Conservation (phyloP, 306 rosid species). For the Astragalus membranaceus region DNA sequence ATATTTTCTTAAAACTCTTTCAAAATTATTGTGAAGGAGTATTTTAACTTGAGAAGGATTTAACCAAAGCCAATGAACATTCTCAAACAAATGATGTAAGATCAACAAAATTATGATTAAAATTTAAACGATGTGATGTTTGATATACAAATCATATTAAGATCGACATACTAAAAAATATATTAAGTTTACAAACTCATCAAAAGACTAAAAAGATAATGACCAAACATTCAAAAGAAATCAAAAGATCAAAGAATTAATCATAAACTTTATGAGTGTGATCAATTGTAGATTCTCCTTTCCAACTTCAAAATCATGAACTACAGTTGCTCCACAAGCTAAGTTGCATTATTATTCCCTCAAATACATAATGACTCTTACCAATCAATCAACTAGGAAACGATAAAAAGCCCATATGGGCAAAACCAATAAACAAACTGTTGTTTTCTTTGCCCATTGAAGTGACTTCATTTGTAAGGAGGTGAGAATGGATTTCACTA, state of each 20-base stretch:
- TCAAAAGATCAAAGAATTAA: not conserved
- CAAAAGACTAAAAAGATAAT: constrained; percentile 21
- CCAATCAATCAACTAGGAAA: constrained; percentile 44
- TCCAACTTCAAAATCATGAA: constrained; percentile 58
- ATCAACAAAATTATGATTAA: constrained; percentile 11
- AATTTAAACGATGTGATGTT: not conserved
- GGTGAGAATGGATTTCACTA: constrained; percentile 28
- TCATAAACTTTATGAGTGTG: constrained; percentile 27
- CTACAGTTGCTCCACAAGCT: constrained; percentile 71
- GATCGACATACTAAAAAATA: not conserved
- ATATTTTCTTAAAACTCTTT: too few species aligned
- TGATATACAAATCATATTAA: not conserved
- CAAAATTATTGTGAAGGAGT: not conserved
- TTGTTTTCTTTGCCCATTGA: constrained; percentile 36
- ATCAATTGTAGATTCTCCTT: constrained; percentile 30
- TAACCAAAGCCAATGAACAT: not conserved
- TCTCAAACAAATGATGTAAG: constrained; percentile 14
- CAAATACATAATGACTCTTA: constrained; percentile 35
- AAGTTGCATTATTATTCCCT: constrained; percentile 37
- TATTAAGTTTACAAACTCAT: not conserved
- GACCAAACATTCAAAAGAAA: constrained; percentile 3
- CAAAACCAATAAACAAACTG: constrained; percentile 29
- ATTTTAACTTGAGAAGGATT: not conserved
- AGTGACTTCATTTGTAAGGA: constrained; percentile 55
- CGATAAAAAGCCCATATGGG: constrained; percentile 15